Base-by-base conservation (phyloP, 352 stramenopile species). In the Aphanomyces stellatus region DNA sequence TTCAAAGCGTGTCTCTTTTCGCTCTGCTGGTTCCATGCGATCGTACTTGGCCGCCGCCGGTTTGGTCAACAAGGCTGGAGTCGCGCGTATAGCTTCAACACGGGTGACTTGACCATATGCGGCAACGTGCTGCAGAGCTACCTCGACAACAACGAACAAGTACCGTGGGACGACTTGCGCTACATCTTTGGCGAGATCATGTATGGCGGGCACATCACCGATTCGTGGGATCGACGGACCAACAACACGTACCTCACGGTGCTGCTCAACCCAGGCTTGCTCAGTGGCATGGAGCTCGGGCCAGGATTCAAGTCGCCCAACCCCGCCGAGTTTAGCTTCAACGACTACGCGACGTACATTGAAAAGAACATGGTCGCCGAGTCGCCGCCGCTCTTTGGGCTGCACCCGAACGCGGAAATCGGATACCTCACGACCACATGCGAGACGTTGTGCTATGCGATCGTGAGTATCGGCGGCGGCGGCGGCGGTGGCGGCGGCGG, bases 181-280 rank as follows among this genome's bases (percentile, higher is more conserved):
- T 98, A 98, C 71, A 88, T 98, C 46, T 98, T 98, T 71, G 93
- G 93, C 31, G 93, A 98, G 74, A 98, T 98, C 76, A 98, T 98
- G 93, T 98, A 98, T 76, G 93, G 93, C 34, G 93, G 93, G 10
- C 93, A 98, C 70, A 98, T 98, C 65, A 98, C 93, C 11, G 93
- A 98, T 65, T 88, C 93, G 10, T 98, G 93, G 93, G 93, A 98
- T 75, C 88, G 93, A 31, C 87, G 93, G 53, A 97, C 91, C n/a
- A 96, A 96, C 78, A 98, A 98, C 71, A 97, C 91, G 46, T 98
- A 98, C 70, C 71, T 98, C 53, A 74, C 77, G 15, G 88, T 97
- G 65, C 75, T 97, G 17, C 88, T 98, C 56, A 90, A 97, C 51
- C 76, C 83, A 0, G 81, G 76, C 2, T 70, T 98, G 43, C 80